These are phyloP conservation scores for Aciculoconidium aculeatum DNA, from an alignment of 805 yeast genomes.

Conservation along the genomic window DNA sequence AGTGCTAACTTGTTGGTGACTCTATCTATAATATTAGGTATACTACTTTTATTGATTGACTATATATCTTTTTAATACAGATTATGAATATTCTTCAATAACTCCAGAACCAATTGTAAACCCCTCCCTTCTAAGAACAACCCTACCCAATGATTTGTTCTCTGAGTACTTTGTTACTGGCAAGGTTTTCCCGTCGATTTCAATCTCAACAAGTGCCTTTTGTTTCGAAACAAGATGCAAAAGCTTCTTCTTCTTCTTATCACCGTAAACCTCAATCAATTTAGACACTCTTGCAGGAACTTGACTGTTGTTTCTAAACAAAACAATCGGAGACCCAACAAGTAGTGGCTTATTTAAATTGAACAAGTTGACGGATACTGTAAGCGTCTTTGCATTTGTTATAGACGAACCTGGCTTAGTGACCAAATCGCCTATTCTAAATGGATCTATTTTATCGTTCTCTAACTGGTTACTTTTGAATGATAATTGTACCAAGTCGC, in stretches of 20 bases:
- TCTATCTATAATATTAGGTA: slow-evolving; percentile 50
- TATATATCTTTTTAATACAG: slow-evolving; percentile 24
- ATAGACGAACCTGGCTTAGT: slow-evolving; percentile 21
- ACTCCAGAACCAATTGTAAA: slow-evolving; percentile 62
- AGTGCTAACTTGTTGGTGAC: slow-evolving; percentile 53
- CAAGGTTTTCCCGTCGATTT: slow-evolving; percentile 41
- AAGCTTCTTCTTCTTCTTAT: slow-evolving; percentile 20
- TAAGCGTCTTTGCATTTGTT: slow-evolving; percentile 22
- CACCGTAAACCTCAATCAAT: slow-evolving; percentile 26
- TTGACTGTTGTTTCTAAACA: slow-evolving; percentile 71
- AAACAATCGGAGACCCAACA: slow-evolving; percentile 71
- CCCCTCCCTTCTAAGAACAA: slow-evolving; percentile 68
- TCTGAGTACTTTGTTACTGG: slow-evolving; percentile 48
- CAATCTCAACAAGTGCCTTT: slow-evolving; percentile 52
- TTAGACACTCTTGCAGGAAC: slow-evolving; percentile 61
- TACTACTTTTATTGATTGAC: slow-evolving; percentile 52
- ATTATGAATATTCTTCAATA: slow-evolving; percentile 20
- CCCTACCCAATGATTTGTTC: slow-evolving; percentile 52
- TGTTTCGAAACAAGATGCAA: slow-evolving; percentile 57
- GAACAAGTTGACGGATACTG: slow-evolving; percentile 27
- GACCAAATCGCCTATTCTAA: slow-evolving; percentile 56
- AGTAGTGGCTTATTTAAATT: slow-evolving; percentile 61
- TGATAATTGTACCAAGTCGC: slow-evolving; percentile 48
- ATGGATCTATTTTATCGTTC: slow-evolving; percentile 46
- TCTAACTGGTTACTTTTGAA: slow-evolving; percentile 43